A percentile compares a stretch with the other conserved stretches of the same genome.
phyloP scores from a whole-genome alignment of 305 asterid genomes.

The Andrographis paniculata region DNA sequence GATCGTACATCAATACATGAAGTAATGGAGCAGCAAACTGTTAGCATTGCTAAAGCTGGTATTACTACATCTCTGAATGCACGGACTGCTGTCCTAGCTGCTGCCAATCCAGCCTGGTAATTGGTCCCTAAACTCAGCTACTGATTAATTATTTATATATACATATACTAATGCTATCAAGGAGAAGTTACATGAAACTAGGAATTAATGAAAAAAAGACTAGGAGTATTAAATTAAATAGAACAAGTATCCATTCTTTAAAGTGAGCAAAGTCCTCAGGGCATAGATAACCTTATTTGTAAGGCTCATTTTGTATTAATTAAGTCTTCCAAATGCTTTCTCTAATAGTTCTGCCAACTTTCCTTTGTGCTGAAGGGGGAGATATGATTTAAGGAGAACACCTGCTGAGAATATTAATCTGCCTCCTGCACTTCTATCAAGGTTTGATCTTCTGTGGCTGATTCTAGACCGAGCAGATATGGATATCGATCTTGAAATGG shows the following conservation, averaged over 20 bases:
- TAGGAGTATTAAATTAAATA: no score
- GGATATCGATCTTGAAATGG: conserved; percentile 96
- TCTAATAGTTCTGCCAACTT: conserved; percentile 2
- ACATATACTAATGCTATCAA: no score
- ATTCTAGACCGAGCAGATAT: conserved; percentile 95
- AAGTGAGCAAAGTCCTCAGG: no score
- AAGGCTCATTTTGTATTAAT: no score
- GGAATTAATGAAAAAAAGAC: no score
- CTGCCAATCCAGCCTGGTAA: conserved; percentile 99
- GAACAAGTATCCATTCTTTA: no score
- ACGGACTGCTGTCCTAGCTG: conserved; percentile 94
- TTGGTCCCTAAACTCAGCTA: no score
- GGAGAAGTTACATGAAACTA: no score
- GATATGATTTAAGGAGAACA: conserved; percentile 89
- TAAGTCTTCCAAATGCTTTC: no score
- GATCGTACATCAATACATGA: conserved; percentile 97
- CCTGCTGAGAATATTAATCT: conserved; percentile 98
- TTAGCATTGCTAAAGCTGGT: conserved; percentile 98
- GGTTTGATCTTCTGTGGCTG: conserved; percentile 96
- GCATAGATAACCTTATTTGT: neutral
- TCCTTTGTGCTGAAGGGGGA: conserved; percentile 51
- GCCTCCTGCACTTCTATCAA: conserved; percentile 96
- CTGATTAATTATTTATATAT: no score
- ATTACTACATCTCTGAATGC: conserved; percentile 98
- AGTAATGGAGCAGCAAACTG: conserved; percentile 99